Base-by-base conservation (phyloP, 2,329 filamentous ascomycete genomes). In the Penicillium hesseltinei region DNA sequence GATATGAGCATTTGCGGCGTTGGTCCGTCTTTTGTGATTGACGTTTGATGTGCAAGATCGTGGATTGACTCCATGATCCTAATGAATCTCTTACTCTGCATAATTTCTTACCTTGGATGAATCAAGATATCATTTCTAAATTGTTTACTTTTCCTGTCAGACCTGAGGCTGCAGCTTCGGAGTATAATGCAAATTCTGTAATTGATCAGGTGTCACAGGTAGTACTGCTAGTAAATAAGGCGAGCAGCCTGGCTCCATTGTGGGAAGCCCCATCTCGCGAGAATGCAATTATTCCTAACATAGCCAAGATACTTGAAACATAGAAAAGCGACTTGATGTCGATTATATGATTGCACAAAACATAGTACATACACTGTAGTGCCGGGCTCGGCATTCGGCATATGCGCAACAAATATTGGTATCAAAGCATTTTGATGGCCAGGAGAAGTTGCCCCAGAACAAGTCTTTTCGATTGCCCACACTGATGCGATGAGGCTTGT, bases 1-100 rank as follows among this genome's bases (percentile, higher is more conserved):
- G 72, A 75, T 74, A 73, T 71, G 69, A 72, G 72, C 72, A 75
- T 75, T 66, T 67, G 65, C 61, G 72, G 73, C 69, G 70, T 73
- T 72, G 56, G 63, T 58, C 44, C 54, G 56, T 59, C 59, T 67
- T 65, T 39, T 56, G 53, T 67, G 65, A 63, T 56, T 67, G 58
- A 57, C 59, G 63, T 58, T 61, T 63, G 58, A 52, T 55, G 59
- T 64, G 48, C 52, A 31, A 52, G 54, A 31, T 56, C 56, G 46
- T 54, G 63, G 57, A 63, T 54, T 57, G 64, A 61, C 65, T 62
- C 58, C 60, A 64, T 62, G 60, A 63, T 57, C 52, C 57, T 62
- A 62, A 69, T 63, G 59, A 67, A 64, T 44, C 61, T 59, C 56
- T 61, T 62, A 57, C 46, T 51, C 48, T 58, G 36, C 52, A 52